Conservation (phyloP, 169 alveolate genomes). For the Plasmodium inui region DNA sequence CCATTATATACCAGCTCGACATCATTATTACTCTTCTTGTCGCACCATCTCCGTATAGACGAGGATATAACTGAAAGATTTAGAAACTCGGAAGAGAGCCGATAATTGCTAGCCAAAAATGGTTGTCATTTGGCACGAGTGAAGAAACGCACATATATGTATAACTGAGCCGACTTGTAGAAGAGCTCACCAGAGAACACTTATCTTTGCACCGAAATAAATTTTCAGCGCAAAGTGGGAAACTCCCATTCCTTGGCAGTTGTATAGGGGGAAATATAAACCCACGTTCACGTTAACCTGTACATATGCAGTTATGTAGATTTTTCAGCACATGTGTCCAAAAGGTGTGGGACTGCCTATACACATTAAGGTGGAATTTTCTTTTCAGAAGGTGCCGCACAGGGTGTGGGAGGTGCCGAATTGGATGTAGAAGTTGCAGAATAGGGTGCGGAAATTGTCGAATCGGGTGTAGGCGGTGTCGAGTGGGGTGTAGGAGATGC, state of each 20-base stretch:
- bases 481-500: constrained; percentile 22
- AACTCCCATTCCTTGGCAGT: not conserved
- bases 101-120: constrained; percentile 1
- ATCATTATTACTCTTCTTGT: not conserved
- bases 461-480: constrained; percentile 6
- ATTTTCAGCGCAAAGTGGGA: constrained; percentile 4
- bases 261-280: not conserved
- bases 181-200: not conserved
- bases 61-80: not conserved
- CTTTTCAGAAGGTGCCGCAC: constrained; percentile 11
- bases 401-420: constrained; percentile 9
- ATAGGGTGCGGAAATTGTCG: constrained; percentile 16
- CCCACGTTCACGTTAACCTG: not conserved
- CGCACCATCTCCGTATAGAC: not conserved
- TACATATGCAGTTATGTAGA: constrained; percentile 28
- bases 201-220: not conserved
- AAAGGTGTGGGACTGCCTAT: not conserved
- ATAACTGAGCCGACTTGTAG: not conserved
- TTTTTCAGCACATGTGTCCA: constrained; percentile 10
- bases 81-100: constrained; percentile 1
- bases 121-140: constrained; percentile 1
- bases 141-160: not conserved
- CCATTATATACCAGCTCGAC: not conserved
- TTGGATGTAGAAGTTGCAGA: constrained; percentile 19
- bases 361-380: constrained; percentile 7